phyloP scores from a whole-genome alignment of 2,329 filamentous ascomycete species.

The Fusarium denticulatum region DNA sequence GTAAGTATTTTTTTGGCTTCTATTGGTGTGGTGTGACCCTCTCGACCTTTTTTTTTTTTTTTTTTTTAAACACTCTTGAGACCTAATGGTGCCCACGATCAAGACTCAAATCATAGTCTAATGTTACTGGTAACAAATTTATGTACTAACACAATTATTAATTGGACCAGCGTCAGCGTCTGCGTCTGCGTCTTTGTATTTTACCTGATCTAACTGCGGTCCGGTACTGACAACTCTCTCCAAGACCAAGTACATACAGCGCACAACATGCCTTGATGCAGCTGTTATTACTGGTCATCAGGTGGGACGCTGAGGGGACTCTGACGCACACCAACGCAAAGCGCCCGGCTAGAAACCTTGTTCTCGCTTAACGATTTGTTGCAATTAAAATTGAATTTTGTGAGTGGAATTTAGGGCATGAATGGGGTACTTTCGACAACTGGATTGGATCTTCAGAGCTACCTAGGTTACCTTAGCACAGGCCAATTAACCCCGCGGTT shows the following conservation, averaged over 20 bases:
- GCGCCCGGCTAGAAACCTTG: constrained; percentile 28
- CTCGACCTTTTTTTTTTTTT: background rate
- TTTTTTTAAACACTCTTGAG: background rate
- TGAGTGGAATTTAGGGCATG: constrained; percentile 39
- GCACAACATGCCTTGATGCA: constrained; percentile 10
- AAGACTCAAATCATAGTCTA: background rate
- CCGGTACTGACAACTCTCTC: background rate
- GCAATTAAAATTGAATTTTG: constrained; percentile 29
- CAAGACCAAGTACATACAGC: background rate
- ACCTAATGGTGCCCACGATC: constrained; percentile 29
- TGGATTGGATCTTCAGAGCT: background rate
- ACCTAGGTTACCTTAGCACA: background rate
- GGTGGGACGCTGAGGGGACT: constrained; percentile 34
- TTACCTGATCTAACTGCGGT: background rate
- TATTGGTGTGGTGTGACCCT: constrained; percentile 32
- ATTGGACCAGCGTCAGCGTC: constrained; percentile 6
- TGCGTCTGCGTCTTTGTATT: background rate
- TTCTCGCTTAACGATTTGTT: constrained; percentile 37
- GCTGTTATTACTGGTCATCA: constrained; percentile 6
- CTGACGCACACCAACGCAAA: constrained; percentile 27
- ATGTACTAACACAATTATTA: background rate
- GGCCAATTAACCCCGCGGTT: constrained; percentile 18
- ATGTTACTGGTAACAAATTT: background rate
- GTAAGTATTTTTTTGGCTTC: constrained; percentile 31
- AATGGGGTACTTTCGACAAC: background rate